phyloP scores from a whole-genome alignment of 2,329 filamentous ascomycete species.

The Aplosporella prunicola region DNA sequence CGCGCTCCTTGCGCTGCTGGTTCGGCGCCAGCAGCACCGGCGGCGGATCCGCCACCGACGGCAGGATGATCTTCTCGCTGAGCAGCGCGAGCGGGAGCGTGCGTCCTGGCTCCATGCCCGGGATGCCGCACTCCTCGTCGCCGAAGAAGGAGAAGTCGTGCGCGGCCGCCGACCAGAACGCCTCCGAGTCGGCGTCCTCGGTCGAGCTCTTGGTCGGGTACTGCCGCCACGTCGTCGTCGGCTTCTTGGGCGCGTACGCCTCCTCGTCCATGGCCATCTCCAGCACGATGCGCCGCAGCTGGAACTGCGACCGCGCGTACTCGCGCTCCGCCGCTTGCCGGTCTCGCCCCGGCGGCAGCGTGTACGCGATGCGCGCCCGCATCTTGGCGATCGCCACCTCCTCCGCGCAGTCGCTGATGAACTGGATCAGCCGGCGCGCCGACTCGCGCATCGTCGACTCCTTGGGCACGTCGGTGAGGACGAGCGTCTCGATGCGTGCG shows the following conservation, averaged over 20 bases:
- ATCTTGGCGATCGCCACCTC: slow-evolving; percentile 45
- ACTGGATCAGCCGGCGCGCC: slow-evolving; percentile 36
- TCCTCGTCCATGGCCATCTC: slow-evolving; percentile 35
- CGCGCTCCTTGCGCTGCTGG: slow-evolving; percentile 11
- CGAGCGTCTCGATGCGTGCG: slow-evolving; percentile 44
- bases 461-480: slow-evolving; percentile 48
- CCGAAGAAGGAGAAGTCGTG: slow-evolving; percentile 54
- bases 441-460: slow-evolving; percentile 28
- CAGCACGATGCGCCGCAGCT: slow-evolving; percentile 45
- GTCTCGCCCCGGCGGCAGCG: slow-evolving; percentile 47
- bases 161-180: slow-evolving; percentile 49
- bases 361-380: slow-evolving; percentile 47
- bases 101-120: slow-evolving; percentile 35
- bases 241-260: slow-evolving; percentile 18
- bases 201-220: slow-evolving; percentile 45
- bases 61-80: slow-evolving; percentile 30
- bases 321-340: slow-evolving; percentile 40
- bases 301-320: slow-evolving; percentile 44
- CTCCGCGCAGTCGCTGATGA: slow-evolving; percentile 48
- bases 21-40: slow-evolving; percentile 17
- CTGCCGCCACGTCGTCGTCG: slow-evolving; percentile 36
- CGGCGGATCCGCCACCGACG: slow-evolving; percentile 12
- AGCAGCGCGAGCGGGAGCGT: slow-evolving; percentile 39
- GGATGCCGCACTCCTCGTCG: slow-evolving; percentile 46
- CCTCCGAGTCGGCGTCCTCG: slow-evolving; percentile 50